These are phyloP conservation scores for Exsudoporus frostii DNA, from an alignment of 768 basidiomycete species.

Conservation along the genomic window DNA sequence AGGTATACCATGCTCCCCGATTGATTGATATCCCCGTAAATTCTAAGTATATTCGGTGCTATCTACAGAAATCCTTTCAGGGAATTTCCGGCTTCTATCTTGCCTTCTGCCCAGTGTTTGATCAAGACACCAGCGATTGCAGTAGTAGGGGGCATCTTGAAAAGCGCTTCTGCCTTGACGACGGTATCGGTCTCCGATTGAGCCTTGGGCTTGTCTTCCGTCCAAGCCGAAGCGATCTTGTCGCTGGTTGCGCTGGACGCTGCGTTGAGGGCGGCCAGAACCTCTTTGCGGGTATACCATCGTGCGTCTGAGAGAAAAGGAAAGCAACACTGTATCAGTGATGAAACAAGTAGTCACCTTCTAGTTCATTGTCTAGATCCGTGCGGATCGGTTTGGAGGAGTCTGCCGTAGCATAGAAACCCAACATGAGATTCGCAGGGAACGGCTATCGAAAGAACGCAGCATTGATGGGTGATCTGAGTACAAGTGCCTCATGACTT, in stretches of 20 bases:
- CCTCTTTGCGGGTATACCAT: conserved; percentile 81
- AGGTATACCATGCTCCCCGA: too few relatives aligned
- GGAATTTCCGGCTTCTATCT: conserved; percentile 44
- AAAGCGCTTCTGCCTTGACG: conserved; percentile 44
- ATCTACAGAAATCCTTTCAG: conserved; percentile 42
- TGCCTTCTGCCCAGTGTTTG: conserved; percentile 72
- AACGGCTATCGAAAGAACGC: conserved; percentile 58
- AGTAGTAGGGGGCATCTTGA: conserved; percentile 71
- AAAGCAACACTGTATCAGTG: not conserved
- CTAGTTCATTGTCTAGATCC: conserved; percentile 95
- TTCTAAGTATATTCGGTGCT: too few relatives aligned
- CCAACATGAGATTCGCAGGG: conserved; percentile 88
- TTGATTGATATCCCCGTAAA: not conserved
- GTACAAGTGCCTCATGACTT: conserved; percentile 15
- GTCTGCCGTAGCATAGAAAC: conserved; percentile 80
- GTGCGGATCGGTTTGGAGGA: conserved; percentile 67
- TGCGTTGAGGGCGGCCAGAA: conserved; percentile 52
- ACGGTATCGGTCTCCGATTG: conserved; percentile 15
- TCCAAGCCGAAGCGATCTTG: conserved; percentile 15
- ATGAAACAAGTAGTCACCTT: conserved; percentile 44
- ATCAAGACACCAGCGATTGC: conserved; percentile 88
- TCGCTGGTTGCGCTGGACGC: conserved; percentile 31
- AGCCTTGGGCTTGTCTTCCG: conserved; percentile 20
- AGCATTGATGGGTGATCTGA: not conserved
- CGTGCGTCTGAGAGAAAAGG: conserved; percentile 64